A percentile compares a stretch with the other conserved stretches of the same genome.
phyloP scores from a whole-genome alignment of 2,329 filamentous ascomycete species.

The Kalmusia sp. region DNA sequence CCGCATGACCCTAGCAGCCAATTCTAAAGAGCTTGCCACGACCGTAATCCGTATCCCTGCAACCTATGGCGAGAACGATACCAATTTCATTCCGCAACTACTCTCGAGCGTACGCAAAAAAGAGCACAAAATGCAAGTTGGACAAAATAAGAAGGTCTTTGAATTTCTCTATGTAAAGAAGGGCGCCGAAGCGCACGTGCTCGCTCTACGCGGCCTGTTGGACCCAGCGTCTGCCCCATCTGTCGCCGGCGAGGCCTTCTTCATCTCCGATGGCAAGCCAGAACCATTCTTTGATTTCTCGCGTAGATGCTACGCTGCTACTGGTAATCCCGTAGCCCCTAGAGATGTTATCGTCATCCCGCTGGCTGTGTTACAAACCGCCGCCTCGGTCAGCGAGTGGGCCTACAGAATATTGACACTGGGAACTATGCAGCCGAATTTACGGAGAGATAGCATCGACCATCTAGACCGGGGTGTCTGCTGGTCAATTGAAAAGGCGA shows the following conservation, averaged over 20 bases:
- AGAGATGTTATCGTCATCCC: slow-evolving; percentile 46
- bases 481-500: slow-evolving; percentile 77
- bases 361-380: slow-evolving; percentile 43
- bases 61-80: slow-evolving; percentile 55
- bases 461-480: slow-evolving; percentile 74
- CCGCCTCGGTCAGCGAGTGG: slow-evolving; percentile 49
- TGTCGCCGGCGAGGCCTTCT: slow-evolving; percentile 54
- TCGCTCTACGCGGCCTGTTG: slow-evolving; percentile 54
- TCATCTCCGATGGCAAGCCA: slow-evolving; percentile 53
- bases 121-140: slow-evolving; percentile 55
- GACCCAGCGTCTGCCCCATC: slow-evolving; percentile 35
- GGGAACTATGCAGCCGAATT: slow-evolving; percentile 37
- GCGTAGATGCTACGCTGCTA: slow-evolving; percentile 47
- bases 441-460: slow-evolving; percentile 55
- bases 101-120: slow-evolving; percentile 47
- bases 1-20: slow-evolving; percentile 19
- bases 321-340: slow-evolving; percentile 37
- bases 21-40: slow-evolving; percentile 49
- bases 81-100: slow-evolving; percentile 47
- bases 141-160: slow-evolving; percentile 55
- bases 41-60: slow-evolving; percentile 50
- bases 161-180: slow-evolving; percentile 57
- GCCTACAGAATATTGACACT: slow-evolving; percentile 43
- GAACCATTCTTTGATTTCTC: slow-evolving; percentile 54
- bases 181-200: slow-evolving; percentile 55